phyloP scores from a whole-genome alignment of 768 basidiomycete species.

The Candolleomyces aberdarensis region DNA sequence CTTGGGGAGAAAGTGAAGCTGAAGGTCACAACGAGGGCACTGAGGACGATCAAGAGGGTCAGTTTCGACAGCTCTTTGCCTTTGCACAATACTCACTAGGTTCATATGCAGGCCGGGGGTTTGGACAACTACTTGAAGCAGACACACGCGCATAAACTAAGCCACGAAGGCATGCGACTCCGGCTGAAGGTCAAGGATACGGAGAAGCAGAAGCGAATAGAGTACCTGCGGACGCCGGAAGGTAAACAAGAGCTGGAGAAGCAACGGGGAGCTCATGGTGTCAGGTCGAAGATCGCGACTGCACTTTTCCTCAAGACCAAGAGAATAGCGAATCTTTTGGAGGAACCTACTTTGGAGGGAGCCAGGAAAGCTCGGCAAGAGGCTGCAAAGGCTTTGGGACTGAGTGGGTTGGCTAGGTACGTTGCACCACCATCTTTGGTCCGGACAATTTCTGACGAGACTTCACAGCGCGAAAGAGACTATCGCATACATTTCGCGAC shows the following conservation, averaged over 20 bases:
- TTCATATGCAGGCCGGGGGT: slow-evolving; percentile 52
- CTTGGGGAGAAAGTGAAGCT: slow-evolving; percentile 56
- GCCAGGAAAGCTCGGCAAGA: slow-evolving; percentile 21
- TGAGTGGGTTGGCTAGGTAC: slow-evolving; percentile 22
- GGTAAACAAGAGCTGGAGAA: neutral
- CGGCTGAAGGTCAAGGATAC: slow-evolving; percentile 33
- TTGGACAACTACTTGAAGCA: slow-evolving; percentile 65
- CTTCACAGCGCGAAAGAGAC: slow-evolving; percentile 21
- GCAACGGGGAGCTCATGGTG: neutral
- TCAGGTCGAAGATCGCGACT: neutral
- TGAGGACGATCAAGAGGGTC: slow-evolving; percentile 85
- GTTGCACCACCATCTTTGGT: slow-evolving; percentile 2
- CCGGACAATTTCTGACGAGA: neutral
- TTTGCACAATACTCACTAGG: neutral
- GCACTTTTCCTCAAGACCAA: neutral
- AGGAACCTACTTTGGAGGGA: slow-evolving; percentile 10
- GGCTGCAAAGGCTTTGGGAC: slow-evolving; percentile 26
- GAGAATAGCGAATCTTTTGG: neutral
- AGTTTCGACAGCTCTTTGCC: slow-evolving; percentile 8
- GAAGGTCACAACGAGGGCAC: slow-evolving; percentile 71
- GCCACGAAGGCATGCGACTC: slow-evolving; percentile 46
- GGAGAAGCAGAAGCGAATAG: slow-evolving; percentile 8
- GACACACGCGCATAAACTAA: slow-evolving; percentile 31
- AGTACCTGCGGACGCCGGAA: neutral
- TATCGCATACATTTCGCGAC: slow-evolving; percentile 18